These are phyloP conservation scores for Berkeleyomyces basicola DNA, from an alignment of 2,329 filamentous ascomycete genomes.

Conservation along the genomic window DNA sequence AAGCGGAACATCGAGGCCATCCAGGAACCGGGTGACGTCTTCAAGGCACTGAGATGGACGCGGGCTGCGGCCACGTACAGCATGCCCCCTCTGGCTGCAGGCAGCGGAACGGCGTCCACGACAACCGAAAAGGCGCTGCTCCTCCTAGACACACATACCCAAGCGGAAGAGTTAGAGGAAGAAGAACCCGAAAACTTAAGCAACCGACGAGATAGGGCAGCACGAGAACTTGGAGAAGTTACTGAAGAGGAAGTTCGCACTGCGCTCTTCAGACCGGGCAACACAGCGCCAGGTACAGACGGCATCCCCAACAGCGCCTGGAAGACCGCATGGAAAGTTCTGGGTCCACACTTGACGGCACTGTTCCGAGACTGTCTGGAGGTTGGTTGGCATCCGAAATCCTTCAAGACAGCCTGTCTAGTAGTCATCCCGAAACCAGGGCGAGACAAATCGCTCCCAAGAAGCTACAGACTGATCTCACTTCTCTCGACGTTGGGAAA, in stretches of 20 bases:
- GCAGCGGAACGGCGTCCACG: background rate
- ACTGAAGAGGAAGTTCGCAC: background rate
- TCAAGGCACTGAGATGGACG: background rate
- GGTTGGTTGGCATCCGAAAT: background rate
- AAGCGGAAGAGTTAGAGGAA: no score
- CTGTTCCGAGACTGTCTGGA: background rate
- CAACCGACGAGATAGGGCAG: no score
- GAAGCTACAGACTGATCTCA: no score
- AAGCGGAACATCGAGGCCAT: no score
- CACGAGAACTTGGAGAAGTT: no score
- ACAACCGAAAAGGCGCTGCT: background rate
- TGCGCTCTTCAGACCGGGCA: background rate
- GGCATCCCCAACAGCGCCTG: background rate
- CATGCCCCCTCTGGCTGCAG: background rate
- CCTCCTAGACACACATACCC: background rate
- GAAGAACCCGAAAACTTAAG: no score
- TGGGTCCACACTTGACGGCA: background rate
- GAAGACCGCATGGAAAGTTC: background rate
- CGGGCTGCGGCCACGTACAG: background rate
- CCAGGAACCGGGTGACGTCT: background rate
- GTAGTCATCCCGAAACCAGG: no score
- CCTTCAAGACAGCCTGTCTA: no score
- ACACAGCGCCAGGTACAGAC: background rate
- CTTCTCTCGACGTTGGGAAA: no score
- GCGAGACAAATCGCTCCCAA: no score